phyloP scores from a whole-genome alignment of 805 yeast species.

The Wickerhamiella nectarea region DNA sequence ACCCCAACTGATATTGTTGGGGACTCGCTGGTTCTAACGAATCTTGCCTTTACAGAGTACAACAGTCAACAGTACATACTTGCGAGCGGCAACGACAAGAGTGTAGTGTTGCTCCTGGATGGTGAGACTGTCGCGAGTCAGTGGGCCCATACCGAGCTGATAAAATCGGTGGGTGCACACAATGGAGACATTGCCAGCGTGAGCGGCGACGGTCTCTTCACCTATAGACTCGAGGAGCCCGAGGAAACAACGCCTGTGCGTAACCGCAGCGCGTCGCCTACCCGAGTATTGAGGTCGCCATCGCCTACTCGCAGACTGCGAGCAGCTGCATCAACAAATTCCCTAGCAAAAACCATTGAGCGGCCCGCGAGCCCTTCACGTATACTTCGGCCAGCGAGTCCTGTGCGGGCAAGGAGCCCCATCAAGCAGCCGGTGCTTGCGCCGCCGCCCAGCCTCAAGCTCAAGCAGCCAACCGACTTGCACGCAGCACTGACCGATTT shows the following conservation, averaged over 20 bases:
- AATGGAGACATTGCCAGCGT: constrained; percentile 12
- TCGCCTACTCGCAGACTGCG: neutral
- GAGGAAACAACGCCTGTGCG: neutral
- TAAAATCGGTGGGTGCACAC: constrained; percentile 29
- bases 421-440: neutral
- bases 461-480: neutral
- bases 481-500: neutral
- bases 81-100: constrained; percentile 38
- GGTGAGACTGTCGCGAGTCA: constrained; percentile 37
- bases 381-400: neutral
- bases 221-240: constrained; percentile 3
- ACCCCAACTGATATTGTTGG: constrained; percentile 14
- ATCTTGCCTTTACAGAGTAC: constrained; percentile 9
- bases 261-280: constrained; percentile 6
- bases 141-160: constrained; percentile 49
- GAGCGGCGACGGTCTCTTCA: constrained; percentile 14
- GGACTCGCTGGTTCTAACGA: constrained; percentile 12
- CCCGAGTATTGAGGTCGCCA: constrained; percentile 7
- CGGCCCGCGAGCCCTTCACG: neutral
- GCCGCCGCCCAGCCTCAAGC: neutral
- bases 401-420: neutral
- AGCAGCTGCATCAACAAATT: neutral
- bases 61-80: constrained; percentile 14
- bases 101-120: constrained; percentile 34
- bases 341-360: neutral